phyloP scores from a whole-genome alignment of 2,329 filamentous ascomycete genomes.

The Chrysoporthe austroafricana region DNA sequence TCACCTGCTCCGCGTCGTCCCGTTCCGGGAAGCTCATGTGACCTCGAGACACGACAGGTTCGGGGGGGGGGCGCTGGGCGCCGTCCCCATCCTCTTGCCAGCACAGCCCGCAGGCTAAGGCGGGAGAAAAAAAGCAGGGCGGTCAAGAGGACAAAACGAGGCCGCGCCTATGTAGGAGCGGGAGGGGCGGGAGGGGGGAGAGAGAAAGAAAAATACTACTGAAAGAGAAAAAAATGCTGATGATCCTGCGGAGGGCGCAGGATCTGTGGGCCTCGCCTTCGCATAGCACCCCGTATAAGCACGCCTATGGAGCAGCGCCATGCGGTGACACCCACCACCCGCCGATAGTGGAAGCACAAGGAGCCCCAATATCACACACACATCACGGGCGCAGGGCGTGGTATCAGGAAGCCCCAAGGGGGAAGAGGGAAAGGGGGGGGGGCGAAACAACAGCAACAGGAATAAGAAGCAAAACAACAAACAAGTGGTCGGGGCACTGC shows the following conservation, averaged over 20 bases:
- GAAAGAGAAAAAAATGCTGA: too few relatives aligned
- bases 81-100: too few relatives aligned
- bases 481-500: not conserved
- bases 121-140: not conserved
- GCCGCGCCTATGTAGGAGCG: too few relatives aligned
- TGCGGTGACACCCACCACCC: slow-evolving; percentile 12
- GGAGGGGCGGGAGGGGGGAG: too few relatives aligned
- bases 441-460: too few relatives aligned
- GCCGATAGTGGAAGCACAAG: not conserved
- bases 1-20: slow-evolving; percentile 15
- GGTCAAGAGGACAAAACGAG: not conserved
- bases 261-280: not conserved
- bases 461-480: too few relatives aligned
- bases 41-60: not conserved
- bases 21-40: slow-evolving; percentile 14
- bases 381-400: not conserved
- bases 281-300: not conserved
- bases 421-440: too few relatives aligned
- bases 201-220: too few relatives aligned
- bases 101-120: not conserved
- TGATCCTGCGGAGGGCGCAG: not conserved
- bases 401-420: not conserved
- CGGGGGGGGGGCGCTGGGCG: too few relatives aligned
- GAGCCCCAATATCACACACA: not conserved
- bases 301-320: not conserved